phyloP scores from a whole-genome alignment of 345 rosid species.

The Gossypium bickii region DNA sequence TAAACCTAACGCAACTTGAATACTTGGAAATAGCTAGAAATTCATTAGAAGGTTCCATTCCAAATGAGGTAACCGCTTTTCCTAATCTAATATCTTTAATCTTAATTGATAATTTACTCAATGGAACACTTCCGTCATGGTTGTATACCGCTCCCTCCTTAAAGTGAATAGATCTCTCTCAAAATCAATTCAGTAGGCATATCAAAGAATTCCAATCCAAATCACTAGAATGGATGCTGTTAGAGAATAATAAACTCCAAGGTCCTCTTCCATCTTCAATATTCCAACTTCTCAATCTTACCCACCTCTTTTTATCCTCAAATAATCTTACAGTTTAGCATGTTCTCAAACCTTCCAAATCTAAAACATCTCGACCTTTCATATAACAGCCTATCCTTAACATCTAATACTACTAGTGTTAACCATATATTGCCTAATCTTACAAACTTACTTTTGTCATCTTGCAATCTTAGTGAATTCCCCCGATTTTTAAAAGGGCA shows the following conservation, averaged over 20 bases:
- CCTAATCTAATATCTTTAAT: fast-evolving
- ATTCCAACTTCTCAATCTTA: conserved; percentile 14
- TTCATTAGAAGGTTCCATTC: conserved; percentile 24
- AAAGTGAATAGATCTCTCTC: fast-evolving
- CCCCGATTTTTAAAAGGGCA: too few relatives aligned
- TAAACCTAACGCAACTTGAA: background rate
- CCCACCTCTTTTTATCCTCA: background rate
- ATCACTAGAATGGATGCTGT: background rate
- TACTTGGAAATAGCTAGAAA: background rate
- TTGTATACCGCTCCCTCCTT: too few relatives aligned
- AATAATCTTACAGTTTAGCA: background rate
- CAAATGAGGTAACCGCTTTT: background rate
- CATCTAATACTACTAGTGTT: background rate
- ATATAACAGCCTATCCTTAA: background rate
- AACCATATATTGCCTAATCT: too few relatives aligned
- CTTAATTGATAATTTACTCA: too few relatives aligned
- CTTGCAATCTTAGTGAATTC: too few relatives aligned
- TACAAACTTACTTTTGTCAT: too few relatives aligned
- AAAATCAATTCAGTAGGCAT: background rate
- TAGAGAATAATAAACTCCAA: too few relatives aligned
- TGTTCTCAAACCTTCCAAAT: conserved; percentile 19
- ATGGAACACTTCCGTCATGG: too few relatives aligned
- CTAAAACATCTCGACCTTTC: conserved; percentile 9
- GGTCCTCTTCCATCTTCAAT: background rate
- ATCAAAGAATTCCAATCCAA: background rate